These are phyloP conservation scores for Galerina sulciceps DNA, from an alignment of 768 basidiomycete species.

Conservation along the genomic window DNA sequence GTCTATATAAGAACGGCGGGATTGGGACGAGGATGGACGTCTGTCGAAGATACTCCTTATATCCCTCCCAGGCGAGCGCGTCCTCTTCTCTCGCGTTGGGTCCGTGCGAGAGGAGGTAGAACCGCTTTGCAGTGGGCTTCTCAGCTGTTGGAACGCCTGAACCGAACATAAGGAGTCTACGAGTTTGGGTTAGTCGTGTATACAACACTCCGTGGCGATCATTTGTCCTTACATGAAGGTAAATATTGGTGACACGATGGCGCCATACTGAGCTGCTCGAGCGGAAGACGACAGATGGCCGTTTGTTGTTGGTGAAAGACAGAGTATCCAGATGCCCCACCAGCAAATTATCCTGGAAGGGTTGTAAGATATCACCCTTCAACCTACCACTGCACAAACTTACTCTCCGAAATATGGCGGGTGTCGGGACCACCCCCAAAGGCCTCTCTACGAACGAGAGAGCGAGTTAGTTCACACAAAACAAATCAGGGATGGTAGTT, in stretches of 20 bases:
- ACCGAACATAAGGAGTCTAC: constrained; percentile 60
- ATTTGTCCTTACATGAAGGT: constrained; percentile 58
- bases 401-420: constrained; percentile 78
- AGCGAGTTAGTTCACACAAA: background rate
- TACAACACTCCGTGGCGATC: too few relatives aligned
- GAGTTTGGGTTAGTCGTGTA: background rate
- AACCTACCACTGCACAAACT: constrained; percentile 21
- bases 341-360: constrained; percentile 56
- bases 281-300: constrained; percentile 44
- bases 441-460: constrained; percentile 38
- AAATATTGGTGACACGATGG: constrained; percentile 66
- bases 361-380: background rate
- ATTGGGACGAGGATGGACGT: constrained; percentile 69
- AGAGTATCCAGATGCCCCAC: constrained; percentile 69
- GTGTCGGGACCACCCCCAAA: constrained; percentile 65
- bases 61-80: constrained; percentile 50
- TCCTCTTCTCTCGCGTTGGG: constrained; percentile 32
- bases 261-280: constrained; percentile 59
- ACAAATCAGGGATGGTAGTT: constrained; percentile 8
- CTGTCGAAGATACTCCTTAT: constrained; percentile 55
- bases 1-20: constrained; percentile 57
- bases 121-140: constrained; percentile 65
- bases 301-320: constrained; percentile 60
- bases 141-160: constrained; percentile 75
- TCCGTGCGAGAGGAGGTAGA: constrained; percentile 55